phyloP scores from a whole-genome alignment of 371 early-diverging fungal genomes.

The Phascolomyces articulosus region DNA sequence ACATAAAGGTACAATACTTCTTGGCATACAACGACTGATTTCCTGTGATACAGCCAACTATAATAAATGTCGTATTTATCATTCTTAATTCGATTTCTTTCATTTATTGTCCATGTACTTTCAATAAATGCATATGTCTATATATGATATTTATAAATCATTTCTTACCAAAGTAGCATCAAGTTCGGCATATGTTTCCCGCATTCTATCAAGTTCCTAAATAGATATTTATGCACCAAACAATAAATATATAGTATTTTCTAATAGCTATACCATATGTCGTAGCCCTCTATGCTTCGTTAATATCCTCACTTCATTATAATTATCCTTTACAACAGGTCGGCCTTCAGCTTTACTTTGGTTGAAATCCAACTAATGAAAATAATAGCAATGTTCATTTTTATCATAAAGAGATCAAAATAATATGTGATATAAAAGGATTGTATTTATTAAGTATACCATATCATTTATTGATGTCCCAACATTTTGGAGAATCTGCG shows the following conservation, averaged over 20 bases:
- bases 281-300: too few relatives aligned
- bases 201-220: slow-evolving; percentile 64
- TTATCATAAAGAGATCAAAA: background rate
- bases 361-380: slow-evolving; percentile 73
- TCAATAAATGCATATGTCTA: background rate
- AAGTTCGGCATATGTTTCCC: slow-evolving; percentile 58
- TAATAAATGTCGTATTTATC: too few relatives aligned
- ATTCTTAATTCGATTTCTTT: too few relatives aligned
- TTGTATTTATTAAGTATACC: slow-evolving; percentile 41
- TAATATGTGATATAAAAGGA: background rate
- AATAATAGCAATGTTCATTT: background rate
- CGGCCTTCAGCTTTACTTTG: slow-evolving; percentile 59
- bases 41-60: slow-evolving; percentile 67
- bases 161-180: slow-evolving; percentile 52
- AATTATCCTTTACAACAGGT: slow-evolving; percentile 59
- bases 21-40: slow-evolving; percentile 55
- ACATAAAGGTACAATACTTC: slow-evolving; percentile 47
- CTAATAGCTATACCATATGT: background rate
- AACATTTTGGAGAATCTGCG: slow-evolving; percentile 47
- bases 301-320: slow-evolving; percentile 56
- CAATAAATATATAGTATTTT: too few relatives aligned
- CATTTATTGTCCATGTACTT: too few relatives aligned
- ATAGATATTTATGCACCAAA: background rate
- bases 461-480: slow-evolving; percentile 61
- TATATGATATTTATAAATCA: background rate